phyloP scores from a whole-genome alignment of 768 basidiomycete genomes.

The Pholiota conissans region DNA sequence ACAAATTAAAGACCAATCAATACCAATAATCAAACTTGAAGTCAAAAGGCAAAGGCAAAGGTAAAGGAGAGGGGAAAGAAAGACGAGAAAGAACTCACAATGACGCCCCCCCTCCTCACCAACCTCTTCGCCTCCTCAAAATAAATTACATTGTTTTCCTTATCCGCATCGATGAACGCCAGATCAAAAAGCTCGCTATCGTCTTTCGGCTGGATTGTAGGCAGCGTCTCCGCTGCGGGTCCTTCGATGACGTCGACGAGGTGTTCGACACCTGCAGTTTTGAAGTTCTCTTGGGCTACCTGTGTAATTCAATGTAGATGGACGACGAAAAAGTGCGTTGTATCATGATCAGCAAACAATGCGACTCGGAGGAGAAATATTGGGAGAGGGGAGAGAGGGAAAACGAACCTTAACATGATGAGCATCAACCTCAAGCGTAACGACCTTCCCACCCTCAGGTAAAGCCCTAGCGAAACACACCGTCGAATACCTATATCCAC shows the following conservation, averaged over 20 bases:
- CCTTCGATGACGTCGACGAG: constrained; percentile 53
- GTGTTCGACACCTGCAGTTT: constrained; percentile 45
- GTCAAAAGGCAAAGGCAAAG: no score
- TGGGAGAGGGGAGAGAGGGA: no score
- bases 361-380: no score
- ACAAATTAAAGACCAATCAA: not conserved
- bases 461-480: constrained; percentile 46
- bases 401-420: no score
- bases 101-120: constrained; percentile 57
- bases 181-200: constrained; percentile 62
- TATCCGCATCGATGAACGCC: constrained; percentile 76
- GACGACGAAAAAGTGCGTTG: no score
- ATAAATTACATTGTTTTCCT: constrained; percentile 50
- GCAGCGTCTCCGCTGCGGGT: constrained; percentile 48
- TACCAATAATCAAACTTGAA: not conserved
- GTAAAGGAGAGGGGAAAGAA: no score
- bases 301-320: no score
- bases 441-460: constrained; percentile 49
- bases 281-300: constrained; percentile 59
- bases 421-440: constrained; percentile 54
- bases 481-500: constrained; percentile 42
- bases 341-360: no score
- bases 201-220: constrained; percentile 42
- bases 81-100: constrained; percentile 37
- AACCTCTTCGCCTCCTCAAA: constrained; percentile 61